phyloP scores from a whole-genome alignment of 2,329 filamentous ascomycete species.

The Juglanconis oblonga region DNA sequence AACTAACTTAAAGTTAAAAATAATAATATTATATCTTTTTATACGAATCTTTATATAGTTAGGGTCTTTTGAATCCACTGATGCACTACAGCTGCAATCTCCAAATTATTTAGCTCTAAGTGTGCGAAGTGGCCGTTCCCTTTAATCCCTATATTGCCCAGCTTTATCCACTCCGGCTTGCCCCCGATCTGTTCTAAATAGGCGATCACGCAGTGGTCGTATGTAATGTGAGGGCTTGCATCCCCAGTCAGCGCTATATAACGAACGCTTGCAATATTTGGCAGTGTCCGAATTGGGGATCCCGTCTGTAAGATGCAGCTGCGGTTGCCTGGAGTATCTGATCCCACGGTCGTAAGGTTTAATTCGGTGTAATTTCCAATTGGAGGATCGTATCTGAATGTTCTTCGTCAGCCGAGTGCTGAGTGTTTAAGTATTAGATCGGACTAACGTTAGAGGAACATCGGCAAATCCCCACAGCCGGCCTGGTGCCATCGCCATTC shows the following conservation, averaged over 20 bases:
- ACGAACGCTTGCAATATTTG: background rate
- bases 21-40: too few species aligned
- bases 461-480: conserved; percentile 26
- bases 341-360: background rate
- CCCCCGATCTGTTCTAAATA: conserved; percentile 48
- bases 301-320: background rate
- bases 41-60: too few species aligned
- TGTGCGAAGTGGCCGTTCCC: conserved; percentile 51
- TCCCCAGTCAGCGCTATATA: conserved; percentile 27
- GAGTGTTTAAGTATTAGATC: conserved; percentile 25
- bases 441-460: conserved; percentile 41
- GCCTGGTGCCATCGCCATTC: background rate
- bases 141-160: conserved; percentile 41
- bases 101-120: conserved; percentile 41
- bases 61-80: background rate
- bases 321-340: background rate
- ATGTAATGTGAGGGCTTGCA: conserved; percentile 48
- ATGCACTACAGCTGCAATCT: conserved; percentile 8
- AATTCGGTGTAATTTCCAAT: background rate
- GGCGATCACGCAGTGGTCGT: conserved; percentile 49
- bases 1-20: too few species aligned
- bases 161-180: conserved; percentile 39
- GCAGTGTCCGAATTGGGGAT: background rate
- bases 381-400: background rate
- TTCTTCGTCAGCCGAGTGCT: background rate